Evolutionary conservation across 2,329 filamentous ascomycete species (phyloP), one percentile per base, ranked within the genome.

Genomic region (Penicillium rolfsii): DNA sequence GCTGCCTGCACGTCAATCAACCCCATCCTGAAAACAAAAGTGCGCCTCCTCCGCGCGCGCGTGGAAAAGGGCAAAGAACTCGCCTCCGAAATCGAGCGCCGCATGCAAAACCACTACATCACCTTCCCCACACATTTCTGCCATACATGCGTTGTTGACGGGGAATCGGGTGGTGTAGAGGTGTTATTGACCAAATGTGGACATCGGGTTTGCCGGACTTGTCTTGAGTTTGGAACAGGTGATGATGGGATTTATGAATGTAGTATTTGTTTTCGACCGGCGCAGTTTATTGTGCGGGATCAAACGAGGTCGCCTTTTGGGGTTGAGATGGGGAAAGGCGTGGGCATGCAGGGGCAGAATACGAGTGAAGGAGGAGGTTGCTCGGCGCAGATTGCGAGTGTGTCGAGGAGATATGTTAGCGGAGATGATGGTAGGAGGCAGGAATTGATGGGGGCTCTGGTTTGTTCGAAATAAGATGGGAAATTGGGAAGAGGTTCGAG

Each of bases 31-130:
- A 64, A 62, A 33, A 35, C 40, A 1, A 58, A 45, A 45, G 60
- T 61, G 2, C 55, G 48, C 2, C 62, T 68, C 1, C 64, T 70
- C 14, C 67, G 67, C 28, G 65, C 57, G 12, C 64, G 67, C n/a
- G 61, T 69, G 19, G 67, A 70, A 56, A 70, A 70, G 24, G 67
- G 67, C 24, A 70, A 70, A 43, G 67, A 70, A 57, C 64, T 70
- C 22, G 65, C 60, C 5, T 52, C 61, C 1, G 64, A 70, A 36
- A 70, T 69, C 22, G 65, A 70, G 35, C 65, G 67, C 4, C 67
- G 67, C 24, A 66, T 67, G 64, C 36, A 9, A 4, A 46, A 62
- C 16, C 62, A 65, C 1, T 8, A 6, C 0, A 43, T 67, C 2
- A 4, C 6, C 0, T 70, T 59, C 19, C 67, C 67, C 1, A 68